Percentiles rank a stretch among this genome's conserved stretches.
Evolutionary conservation across 2,329 filamentous ascomycete species (phyloP).

Genomic region (Aureobasidium sp.): DNA sequence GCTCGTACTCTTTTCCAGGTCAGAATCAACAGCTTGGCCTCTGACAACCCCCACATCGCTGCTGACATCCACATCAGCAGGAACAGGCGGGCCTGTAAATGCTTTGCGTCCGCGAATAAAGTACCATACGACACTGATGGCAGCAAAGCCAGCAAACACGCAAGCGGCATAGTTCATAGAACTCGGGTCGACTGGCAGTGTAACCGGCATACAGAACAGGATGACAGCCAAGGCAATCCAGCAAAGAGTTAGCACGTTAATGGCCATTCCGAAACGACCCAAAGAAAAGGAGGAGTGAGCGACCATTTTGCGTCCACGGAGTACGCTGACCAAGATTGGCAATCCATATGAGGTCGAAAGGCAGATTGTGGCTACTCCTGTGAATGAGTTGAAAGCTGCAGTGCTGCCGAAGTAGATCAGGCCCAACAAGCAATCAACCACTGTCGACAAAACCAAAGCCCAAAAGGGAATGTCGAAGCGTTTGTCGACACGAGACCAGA

Average conservation of each 20-base stretch:
- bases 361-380: constrained; percentile 72
- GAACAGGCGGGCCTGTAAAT: constrained; percentile 31
- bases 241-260: constrained; percentile 60
- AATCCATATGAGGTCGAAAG: constrained; percentile 68
- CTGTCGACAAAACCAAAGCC: constrained; percentile 61
- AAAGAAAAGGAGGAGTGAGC: constrained; percentile 60
- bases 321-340: constrained; percentile 64
- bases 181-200: constrained; percentile 30
- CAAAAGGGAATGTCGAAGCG: constrained; percentile 62
- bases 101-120: constrained; percentile 28
- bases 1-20: constrained; percentile 20
- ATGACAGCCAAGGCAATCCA: constrained; percentile 67
- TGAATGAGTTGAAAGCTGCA: constrained; percentile 73
- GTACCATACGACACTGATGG: constrained; percentile 29
- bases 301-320: constrained; percentile 61
- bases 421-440: constrained; percentile 63
- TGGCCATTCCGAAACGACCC: constrained; percentile 59
- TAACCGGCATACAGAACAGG: constrained; percentile 66
- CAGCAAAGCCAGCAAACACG: constrained; percentile 29
- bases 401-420: constrained; percentile 73
- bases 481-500: constrained; percentile 34
- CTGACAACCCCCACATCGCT: constrained; percentile 18
- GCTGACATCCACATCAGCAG: constrained; percentile 24
- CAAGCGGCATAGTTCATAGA: constrained; percentile 37
- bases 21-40: constrained; percentile 22